These are phyloP conservation scores for Cyberlindnera veronae DNA, from an alignment of 805 yeast species.

Conservation along the genomic window DNA sequence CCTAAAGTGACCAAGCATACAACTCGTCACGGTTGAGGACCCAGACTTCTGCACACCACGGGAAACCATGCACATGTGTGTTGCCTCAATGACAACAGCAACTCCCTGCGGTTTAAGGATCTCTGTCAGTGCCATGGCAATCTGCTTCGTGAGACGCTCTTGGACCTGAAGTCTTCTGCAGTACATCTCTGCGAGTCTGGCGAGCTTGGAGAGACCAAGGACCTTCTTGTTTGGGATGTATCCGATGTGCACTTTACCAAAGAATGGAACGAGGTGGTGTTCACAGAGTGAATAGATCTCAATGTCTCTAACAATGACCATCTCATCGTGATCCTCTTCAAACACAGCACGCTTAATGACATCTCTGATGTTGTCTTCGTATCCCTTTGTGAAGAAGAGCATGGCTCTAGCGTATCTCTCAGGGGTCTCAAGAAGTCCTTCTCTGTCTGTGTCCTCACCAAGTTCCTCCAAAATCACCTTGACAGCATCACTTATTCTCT, in stretches of 20 bases:
- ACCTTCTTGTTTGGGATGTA: conserved; percentile 94
- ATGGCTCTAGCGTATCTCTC: conserved; percentile 95
- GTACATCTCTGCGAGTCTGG: conserved; percentile 96
- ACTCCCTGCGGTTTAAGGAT: conserved; percentile 93
- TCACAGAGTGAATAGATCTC: conserved; percentile 92
- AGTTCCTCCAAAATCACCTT: conserved; percentile 61
- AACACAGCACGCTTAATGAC: conserved; percentile 90
- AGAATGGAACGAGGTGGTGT: conserved; percentile 96
- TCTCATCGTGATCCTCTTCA: conserved; percentile 97
- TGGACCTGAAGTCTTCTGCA: conserved; percentile 96
- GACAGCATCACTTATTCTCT: conserved; percentile 82
- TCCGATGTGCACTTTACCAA: conserved; percentile 97
- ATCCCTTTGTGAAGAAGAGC: conserved; percentile 94
- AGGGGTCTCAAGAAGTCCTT: conserved; percentile 87
- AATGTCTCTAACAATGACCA: conserved; percentile 96
- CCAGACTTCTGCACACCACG: conserved; percentile 97
- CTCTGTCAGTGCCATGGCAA: conserved; percentile 92
- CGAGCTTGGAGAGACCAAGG: conserved; percentile 87
- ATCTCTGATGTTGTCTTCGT: conserved; percentile 88
- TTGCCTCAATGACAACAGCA: conserved; percentile 96
- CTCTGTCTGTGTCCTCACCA: conserved; percentile 83
- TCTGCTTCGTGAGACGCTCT: conserved; percentile 93
- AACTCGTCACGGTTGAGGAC: conserved; percentile 87
- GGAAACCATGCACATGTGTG: conserved; percentile 99
- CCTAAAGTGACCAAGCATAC: conserved; percentile 96